These are phyloP conservation scores for Kwoniella shivajii DNA, from an alignment of 1,284 basidiomycete genomes.

Conservation along the genomic window DNA sequence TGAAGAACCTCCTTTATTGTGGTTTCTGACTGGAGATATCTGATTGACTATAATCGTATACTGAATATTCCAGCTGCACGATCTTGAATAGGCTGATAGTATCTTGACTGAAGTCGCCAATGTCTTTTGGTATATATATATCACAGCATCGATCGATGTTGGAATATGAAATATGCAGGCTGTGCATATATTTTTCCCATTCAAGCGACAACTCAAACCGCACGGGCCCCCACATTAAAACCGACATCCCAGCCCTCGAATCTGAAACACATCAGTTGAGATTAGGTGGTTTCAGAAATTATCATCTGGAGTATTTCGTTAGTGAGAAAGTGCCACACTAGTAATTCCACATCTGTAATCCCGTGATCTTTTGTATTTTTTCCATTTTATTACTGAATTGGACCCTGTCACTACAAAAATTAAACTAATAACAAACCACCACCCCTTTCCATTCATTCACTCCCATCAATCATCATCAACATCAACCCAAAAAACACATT, in stretches of 20 bases:
- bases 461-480: background rate
- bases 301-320: background rate
- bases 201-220: background rate
- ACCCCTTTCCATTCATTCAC: background rate
- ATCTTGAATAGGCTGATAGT: too few species aligned
- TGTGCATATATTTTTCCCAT: background rate
- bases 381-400: background rate
- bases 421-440: background rate
- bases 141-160: too few species aligned
- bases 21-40: too few species aligned
- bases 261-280: conserved; percentile 11
- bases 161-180: too few species aligned
- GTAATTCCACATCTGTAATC: background rate
- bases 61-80: too few species aligned
- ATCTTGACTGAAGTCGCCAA: too few species aligned
- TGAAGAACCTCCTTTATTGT: too few species aligned
- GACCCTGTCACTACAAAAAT: background rate
- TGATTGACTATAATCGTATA: too few species aligned
- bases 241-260: background rate
- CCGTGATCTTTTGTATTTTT: background rate
- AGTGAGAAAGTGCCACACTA: background rate
- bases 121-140: too few species aligned
- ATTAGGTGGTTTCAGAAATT: conserved; percentile 1
- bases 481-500: background rate
- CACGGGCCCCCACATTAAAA: background rate